A percentile compares a stretch with the other conserved stretches of the same genome.
These are phyloP conservation scores for Eucommia ulmoides DNA, from an alignment of 257 asterid species.

Conservation along the genomic window DNA sequence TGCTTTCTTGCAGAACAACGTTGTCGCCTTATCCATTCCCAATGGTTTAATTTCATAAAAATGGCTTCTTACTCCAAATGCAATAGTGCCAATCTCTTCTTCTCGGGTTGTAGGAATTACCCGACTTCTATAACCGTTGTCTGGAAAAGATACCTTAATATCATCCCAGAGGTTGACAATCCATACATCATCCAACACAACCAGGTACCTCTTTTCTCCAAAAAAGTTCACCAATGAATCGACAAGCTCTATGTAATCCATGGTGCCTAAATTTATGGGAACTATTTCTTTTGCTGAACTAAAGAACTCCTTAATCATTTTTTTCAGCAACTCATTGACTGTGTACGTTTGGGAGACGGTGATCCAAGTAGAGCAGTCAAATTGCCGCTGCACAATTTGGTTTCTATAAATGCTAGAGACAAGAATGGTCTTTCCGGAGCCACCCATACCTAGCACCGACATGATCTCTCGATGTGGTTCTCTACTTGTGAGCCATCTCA, in stretches of 20 bases:
- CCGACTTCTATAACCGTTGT: too few species aligned
- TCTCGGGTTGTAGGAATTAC: background rate
- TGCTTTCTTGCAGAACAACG: too few species aligned
- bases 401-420: background rate
- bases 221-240: background rate
- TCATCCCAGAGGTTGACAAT: background rate
- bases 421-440: too few species aligned
- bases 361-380: background rate
- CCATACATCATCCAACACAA: too few species aligned
- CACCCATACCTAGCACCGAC: too few species aligned
- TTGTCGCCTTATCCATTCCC: background rate
- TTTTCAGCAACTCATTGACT: background rate
- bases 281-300: background rate
- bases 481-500: background rate
- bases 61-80: background rate
- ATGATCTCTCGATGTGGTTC: too few species aligned
- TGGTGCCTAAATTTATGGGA: too few species aligned
- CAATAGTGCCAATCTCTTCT: background rate
- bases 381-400: background rate
- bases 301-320: background rate
- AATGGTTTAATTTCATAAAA: background rate
- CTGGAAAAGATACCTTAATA: background rate
- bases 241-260: background rate
- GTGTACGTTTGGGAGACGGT: background rate
- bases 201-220: background rate